Conservation (phyloP, 805 yeast species). For the Metschnikowia bowlesiae region DNA sequence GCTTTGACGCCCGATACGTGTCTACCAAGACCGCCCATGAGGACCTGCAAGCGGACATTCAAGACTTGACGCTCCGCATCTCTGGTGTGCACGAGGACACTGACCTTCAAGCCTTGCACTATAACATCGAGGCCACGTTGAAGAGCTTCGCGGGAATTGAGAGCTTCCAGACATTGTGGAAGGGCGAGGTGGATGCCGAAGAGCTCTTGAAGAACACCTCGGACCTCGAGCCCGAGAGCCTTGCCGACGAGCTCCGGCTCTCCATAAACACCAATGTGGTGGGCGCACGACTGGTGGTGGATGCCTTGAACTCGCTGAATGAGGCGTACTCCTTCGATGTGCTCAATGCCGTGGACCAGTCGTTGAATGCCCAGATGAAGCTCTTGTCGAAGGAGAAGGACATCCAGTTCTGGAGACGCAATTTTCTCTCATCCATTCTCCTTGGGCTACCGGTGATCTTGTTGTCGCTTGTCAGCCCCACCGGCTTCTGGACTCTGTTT, state of each 20-base stretch:
- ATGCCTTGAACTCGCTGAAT: conserved; percentile 40
- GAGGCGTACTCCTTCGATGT: conserved; percentile 51
- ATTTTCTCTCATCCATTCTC: conserved; percentile 46
- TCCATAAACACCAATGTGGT: conserved; percentile 45
- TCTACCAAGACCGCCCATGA: neutral
- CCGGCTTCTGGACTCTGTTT: conserved; percentile 25
- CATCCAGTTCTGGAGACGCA: conserved; percentile 62
- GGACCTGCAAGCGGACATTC: conserved; percentile 8
- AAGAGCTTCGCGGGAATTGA: conserved; percentile 29
- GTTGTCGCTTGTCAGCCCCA: conserved; percentile 45
- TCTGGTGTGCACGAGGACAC: conserved; percentile 27
- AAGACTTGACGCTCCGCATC: conserved; percentile 31
- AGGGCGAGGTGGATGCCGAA: conserved; percentile 15
- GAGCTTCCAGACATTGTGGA: conserved; percentile 23
- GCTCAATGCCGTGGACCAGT: conserved; percentile 48
- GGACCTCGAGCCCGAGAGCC: conserved; percentile 14
- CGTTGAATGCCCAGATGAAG: conserved; percentile 58
- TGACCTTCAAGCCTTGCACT: conserved; percentile 29
- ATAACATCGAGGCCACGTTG: conserved; percentile 38
- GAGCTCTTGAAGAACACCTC: conserved; percentile 12
- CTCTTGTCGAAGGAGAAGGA: conserved; percentile 68
- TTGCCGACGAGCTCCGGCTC: conserved; percentile 38
- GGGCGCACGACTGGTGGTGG: conserved; percentile 64
- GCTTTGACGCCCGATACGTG: conserved; percentile 26
- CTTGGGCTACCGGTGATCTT: conserved; percentile 61